Conservation (phyloP, 768 basidiomycete species). For the Termitomyces sp. region DNA sequence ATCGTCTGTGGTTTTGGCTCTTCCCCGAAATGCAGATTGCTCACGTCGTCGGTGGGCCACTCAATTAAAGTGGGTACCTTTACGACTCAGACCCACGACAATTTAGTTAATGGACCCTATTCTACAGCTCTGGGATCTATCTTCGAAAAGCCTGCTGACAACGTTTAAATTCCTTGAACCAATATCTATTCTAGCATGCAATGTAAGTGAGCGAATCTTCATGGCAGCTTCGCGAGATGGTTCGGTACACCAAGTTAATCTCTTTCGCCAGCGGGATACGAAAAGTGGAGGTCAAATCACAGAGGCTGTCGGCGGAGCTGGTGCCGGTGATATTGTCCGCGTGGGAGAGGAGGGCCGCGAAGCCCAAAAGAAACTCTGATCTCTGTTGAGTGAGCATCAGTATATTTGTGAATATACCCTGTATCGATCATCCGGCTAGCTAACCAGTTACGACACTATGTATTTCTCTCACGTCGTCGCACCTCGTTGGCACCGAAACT, state of each 20-base stretch:
- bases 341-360: constrained; percentile 50
- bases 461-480: constrained; percentile 72
- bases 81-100: not conserved
- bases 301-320: constrained; percentile 75
- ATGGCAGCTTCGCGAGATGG: constrained; percentile 80
- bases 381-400: constrained; percentile 51
- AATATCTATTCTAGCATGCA: constrained; percentile 67
- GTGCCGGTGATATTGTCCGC: constrained; percentile 63
- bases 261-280: constrained; percentile 61
- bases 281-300: constrained; percentile 44
- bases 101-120: constrained; percentile 4
- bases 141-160: constrained; percentile 68
- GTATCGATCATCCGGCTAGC: constrained; percentile 27
- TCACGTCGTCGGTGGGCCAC: constrained; percentile 84
- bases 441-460: constrained; percentile 68
- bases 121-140: constrained; percentile 72
- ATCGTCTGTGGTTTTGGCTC: constrained; percentile 73
- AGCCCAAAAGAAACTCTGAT: constrained; percentile 53
- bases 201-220: constrained; percentile 81
- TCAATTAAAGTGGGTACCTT: constrained; percentile 71
- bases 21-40: constrained; percentile 71
- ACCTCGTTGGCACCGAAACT: constrained; percentile 71
- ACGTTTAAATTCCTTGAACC: constrained; percentile 86
- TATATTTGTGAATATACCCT: not conserved
- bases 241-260: constrained; percentile 72